Evolutionary conservation across 2,329 filamentous ascomycete species (phyloP), one percentile per base, ranked within the genome.

Genomic region (Calonectria honghensis): DNA sequence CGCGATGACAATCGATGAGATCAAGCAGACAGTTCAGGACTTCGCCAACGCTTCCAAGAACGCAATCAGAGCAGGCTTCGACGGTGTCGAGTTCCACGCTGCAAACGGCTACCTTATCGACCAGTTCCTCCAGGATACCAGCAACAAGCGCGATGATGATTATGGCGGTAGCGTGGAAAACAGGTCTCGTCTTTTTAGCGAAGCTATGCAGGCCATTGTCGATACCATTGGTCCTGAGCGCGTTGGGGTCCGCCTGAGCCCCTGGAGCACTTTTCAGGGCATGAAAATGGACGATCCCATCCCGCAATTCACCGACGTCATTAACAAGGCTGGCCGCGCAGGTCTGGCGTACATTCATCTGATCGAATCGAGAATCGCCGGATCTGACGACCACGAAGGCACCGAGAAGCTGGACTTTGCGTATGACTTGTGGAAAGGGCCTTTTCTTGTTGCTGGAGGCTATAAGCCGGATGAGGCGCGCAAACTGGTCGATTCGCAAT

Each of bases 1-100:
- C 68, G 91, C 89, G 5, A 91, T 96, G 90, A 93, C 90, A 0
- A 84, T 89, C 16, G 84, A 88, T 0, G 93, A 95, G 32, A 95
- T 96, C 67, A 85, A 91, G 63, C 83, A 88, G 1, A 87, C 92
- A 74, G 92, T 93, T 76, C 81, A 83, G 0, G 90, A 90, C 0
- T 95, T 89, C 82, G 89, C 87, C 0, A 86, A 85, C 0, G 89
- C 90, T 0, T 84, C 89, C 0, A 86, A 87, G 76, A 87, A 91
- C 13, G 90, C 93, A 0, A 83, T 94, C 0, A 85, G 87, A 0
- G 91, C 91, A 0, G 94, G 94, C 0, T 93, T 93, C 39, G 94
- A 96, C 78, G 92, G 91, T 0, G 90, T 96, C 59, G 94, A 96
- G 76, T 81, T 88, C 4, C 88, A 90, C 63, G 88, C 82, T 0